Evolutionary conservation across 331 rosid species (phyloP).

Genomic region (Malus hybrid): DNA sequence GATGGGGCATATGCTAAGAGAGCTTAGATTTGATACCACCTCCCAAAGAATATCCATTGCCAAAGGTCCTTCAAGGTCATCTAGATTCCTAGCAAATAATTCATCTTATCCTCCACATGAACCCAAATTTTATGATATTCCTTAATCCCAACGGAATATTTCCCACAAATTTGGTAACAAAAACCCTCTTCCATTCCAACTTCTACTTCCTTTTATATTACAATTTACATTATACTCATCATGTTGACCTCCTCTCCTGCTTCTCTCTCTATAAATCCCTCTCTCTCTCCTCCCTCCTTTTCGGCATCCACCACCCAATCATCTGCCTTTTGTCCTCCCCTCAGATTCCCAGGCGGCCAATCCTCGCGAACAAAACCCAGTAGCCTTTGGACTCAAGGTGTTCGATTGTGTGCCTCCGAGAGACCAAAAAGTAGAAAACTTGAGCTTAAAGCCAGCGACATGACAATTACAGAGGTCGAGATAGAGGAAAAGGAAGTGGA

Average conservation of each 20-base stretch:
- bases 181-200: not conserved
- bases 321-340: not conserved
- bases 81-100: not conserved
- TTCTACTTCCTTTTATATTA: not conserved
- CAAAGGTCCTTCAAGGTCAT: too few species aligned
- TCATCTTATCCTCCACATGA: not conserved
- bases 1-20: conserved; percentile 41
- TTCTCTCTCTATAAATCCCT: conserved; percentile 58
- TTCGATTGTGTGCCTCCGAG: conserved; percentile 10
- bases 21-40: conserved; percentile 42
- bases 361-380: conserved; percentile 33
- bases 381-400: conserved; percentile 17
- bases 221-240: not conserved
- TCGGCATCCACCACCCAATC: conserved; percentile 20
- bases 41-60: conserved; percentile 45
- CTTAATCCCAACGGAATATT: not conserved
- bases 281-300: conserved; percentile 51
- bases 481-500: conserved; percentile 30
- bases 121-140: not conserved
- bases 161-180: not conserved
- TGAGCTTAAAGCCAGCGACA: conserved; percentile 35
- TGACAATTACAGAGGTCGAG: conserved; percentile 59
- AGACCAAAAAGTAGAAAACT: conserved; percentile 23
- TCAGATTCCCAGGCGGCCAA: conserved; percentile 23
- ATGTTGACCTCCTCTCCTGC: conserved; percentile 28